A percentile compares a stretch with the other conserved stretches of the same genome.
These are phyloP conservation scores for Irpex lacteus DNA, from an alignment of 1,284 basidiomycete genomes.

Conservation along the genomic window DNA sequence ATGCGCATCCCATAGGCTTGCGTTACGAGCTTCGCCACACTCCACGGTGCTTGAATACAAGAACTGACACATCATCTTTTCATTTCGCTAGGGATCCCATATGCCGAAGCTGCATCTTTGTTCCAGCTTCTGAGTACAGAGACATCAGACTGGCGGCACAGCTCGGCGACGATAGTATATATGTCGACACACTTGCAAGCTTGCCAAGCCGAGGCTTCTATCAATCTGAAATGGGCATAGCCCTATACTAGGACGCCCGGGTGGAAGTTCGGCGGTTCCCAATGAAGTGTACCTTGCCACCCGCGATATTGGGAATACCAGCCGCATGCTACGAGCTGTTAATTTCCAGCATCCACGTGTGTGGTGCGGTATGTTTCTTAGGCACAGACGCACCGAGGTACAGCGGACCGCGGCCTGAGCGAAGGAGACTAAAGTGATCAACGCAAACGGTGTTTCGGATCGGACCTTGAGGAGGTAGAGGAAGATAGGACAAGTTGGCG, in stretches of 20 bases:
- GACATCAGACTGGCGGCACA: constrained; percentile 1
- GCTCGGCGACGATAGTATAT: not conserved
- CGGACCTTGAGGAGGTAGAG: constrained; percentile 11
- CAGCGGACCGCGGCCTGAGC: constrained; percentile 6
- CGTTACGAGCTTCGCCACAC: not conserved
- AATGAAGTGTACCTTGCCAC: constrained; percentile 22
- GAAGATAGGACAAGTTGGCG: constrained; percentile 8
- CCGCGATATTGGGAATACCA: constrained; percentile 15
- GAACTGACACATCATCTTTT: constrained; percentile 5
- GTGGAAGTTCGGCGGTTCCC: constrained; percentile 29
- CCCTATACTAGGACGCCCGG: constrained; percentile 20
- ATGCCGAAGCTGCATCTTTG: constrained; percentile 5
- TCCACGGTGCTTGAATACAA: constrained; percentile 3
- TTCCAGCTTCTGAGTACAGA: not conserved
- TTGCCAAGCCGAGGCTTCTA: constrained; percentile 8
- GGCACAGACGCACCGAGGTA: not conserved
- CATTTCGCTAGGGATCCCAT: constrained; percentile 2
- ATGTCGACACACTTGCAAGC: not conserved
- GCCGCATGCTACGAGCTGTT: constrained; percentile 24
- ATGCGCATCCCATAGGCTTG: not conserved
- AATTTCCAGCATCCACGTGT: constrained; percentile 25
- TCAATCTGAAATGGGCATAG: constrained; percentile 16
- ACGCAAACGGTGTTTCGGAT: constrained; percentile 11
- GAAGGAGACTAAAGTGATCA: constrained; percentile 1
- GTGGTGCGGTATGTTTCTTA: constrained; percentile 6